Evolutionary conservation across 129 eudicot genomes (phyloP), one percentile per base, ranked within the genome.

Genomic region (Helianthus tuberosus): DNA sequence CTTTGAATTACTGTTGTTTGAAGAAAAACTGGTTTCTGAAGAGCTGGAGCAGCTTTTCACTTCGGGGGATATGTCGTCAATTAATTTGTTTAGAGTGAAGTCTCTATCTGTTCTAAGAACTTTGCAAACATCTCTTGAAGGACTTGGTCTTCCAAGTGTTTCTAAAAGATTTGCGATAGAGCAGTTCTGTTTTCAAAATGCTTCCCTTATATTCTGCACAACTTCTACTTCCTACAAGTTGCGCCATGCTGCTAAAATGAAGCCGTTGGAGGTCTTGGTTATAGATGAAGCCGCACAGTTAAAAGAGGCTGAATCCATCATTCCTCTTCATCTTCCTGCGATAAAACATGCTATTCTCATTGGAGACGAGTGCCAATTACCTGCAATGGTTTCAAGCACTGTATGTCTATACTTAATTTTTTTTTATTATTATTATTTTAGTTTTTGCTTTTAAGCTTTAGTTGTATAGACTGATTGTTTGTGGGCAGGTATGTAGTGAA

Each of bases 131-230:
- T 83, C 91, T 29, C 82, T 83, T 13, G 75, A 36, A 69, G 15
- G 32, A 11, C 87, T 85, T 11, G 20, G 67, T 17, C 73, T 90
- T 48, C 91, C 91, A 29, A 68, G 59, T 32, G 76, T 41, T 10
- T 49, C 41, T 71, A 75, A 39, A 65, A 25, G 8, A 17, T 32
- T 6, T 59, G 65, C 75, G 23, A 27, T 80, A 23, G 71, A 0
- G 60, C 83, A 85, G 2, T 86, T 87, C 14, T 87, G 90, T 77
- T 80, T 80, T 61, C 58, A 81, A 66, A 71, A 35, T n/a, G 92
- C 92, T 68, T 89, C 89, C 8, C 57, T 84, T 17, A 59, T 89
- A 63, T 84, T 88, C 66, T 88, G 91, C 75, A 88, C 91, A 4
- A 79, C 82, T 23, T 88, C 95, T 46, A 80, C 73, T 60, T 78